Conservation (phyloP, 495 filamentous ascomycete genomes). For the Friedmanniomyces simplex region DNA sequence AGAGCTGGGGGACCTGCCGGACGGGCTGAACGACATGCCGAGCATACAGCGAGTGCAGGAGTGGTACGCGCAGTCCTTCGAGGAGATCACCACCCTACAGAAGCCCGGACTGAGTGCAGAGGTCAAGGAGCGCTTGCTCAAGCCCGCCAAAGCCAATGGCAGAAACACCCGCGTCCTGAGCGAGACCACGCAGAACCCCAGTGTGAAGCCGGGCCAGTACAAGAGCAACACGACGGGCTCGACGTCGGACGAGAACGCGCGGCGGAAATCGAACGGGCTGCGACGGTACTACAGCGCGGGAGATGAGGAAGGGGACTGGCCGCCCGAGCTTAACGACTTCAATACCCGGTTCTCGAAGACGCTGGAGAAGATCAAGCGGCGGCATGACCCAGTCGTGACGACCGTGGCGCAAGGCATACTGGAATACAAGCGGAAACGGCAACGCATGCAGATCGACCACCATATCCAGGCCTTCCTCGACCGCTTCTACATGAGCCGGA, state of each 20-base stretch:
- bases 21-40: constrained; percentile 96
- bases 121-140: constrained; percentile 66
- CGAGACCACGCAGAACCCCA: constrained; percentile 80
- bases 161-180: constrained; percentile 56
- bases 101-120: constrained; percentile 67
- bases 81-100: constrained; percentile 86
- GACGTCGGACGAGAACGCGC: constrained; percentile 27
- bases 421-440: constrained; percentile 92
- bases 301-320: constrained; percentile 82
- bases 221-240: constrained; percentile 43
- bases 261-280: constrained; percentile 37
- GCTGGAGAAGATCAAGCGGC: constrained; percentile 82
- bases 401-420: constrained; percentile 88
- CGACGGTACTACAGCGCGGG: constrained; percentile 79
- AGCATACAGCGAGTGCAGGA: constrained; percentile 90
- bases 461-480: constrained; percentile 95
- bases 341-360: constrained; percentile 80
- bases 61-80: constrained; percentile 99
- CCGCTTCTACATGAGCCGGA: constrained; percentile 99
- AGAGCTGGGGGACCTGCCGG: constrained; percentile 83
- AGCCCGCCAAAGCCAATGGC: constrained; percentile 53
- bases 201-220: constrained; percentile 79
- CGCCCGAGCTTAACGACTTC: constrained; percentile 86
- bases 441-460: constrained; percentile 96
- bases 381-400: constrained; percentile 94